phyloP scores from a whole-genome alignment of 176 grass and related monocot species.

The Leersia perrieri region DNA sequence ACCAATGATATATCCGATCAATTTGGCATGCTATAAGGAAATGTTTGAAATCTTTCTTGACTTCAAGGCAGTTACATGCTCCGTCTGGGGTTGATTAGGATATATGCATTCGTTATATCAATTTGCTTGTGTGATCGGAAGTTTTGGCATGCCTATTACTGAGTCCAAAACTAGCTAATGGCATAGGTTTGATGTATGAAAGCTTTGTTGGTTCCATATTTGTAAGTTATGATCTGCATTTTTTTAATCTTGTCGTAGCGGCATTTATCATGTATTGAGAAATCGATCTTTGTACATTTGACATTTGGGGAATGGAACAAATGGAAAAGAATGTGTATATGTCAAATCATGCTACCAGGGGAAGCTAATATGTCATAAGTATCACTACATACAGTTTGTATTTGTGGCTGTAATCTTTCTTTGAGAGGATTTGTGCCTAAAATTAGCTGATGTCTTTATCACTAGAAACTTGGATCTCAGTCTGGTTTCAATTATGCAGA shows the following conservation, averaged over 20 bases:
- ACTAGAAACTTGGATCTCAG: conserved; percentile 10
- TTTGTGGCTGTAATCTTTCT: neutral
- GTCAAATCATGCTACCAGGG: neutral
- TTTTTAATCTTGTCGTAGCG: conserved; percentile 9
- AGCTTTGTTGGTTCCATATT: neutral
- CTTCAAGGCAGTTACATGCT: conserved; percentile 2
- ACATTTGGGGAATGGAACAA: neutral
- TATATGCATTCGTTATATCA: neutral
- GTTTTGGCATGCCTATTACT: neutral
- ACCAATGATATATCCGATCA: neutral
- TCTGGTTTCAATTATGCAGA: conserved; percentile 40
- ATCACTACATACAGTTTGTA: neutral
- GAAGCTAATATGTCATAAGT: neutral
- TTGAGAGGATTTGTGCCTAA: conserved; percentile 7
- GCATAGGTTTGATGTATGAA: neutral
- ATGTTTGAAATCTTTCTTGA: neutral
- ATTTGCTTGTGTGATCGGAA: neutral
- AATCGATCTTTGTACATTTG: neutral
- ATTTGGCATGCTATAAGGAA: neutral
- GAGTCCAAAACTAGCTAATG: neutral
- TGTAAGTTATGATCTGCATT: neutral
- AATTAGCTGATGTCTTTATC: neutral
- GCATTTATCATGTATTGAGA: neutral
- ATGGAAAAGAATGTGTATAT: neutral
- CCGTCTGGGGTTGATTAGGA: neutral